Evolutionary conservation across 2,329 filamentous ascomycete species (phyloP), one percentile per base, ranked within the genome.

Genomic region (Alternaria ethzedia): DNA sequence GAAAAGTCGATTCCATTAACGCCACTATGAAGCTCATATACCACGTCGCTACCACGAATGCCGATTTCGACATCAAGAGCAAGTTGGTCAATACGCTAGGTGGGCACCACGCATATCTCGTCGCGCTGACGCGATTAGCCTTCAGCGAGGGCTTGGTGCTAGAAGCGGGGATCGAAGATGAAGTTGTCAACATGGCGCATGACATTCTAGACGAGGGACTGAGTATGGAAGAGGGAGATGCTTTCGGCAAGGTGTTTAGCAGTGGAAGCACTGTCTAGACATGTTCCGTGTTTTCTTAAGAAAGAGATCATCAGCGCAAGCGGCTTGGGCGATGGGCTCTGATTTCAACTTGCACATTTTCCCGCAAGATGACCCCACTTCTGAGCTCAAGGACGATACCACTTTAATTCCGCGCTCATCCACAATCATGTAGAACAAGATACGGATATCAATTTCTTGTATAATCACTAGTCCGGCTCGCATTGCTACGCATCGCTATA

Each of bases 351-450:
- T 99, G 57, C 90, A 93, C 69, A 96, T 99, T 71, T 97, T 94
- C 82, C 92, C 93, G 67, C 93, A 97, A 78, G 94, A 98, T 80
- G 91, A 78, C 32, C 74, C 90, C 70, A 92, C 89, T 79, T 93
- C 97, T 88, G 96, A 96, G 82, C 98, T 97, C 77, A 93, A 97
- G 73, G 96, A 99, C 84, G 96, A 99, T 79, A 98, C 96, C 1
- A 93, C 92, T n/a, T 94, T 97, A 72, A 97, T 99, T 57, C 93
- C 94, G 47, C 91, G 96, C 73, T 97, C 96, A n/a, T 97, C 94
- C 3, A 96, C 94, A 1, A 94, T 99, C 61, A 90, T 97, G 32
- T n/a, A 36, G 32, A 36, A 36, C 0, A 1, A 51, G 20, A 6
- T 3, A 36, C 15, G 28, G 17, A 51, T 15, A 36, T 23, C 17